Base-by-base conservation (phyloP, 352 stramenopile genomes). In the Phytophthora podocarpi region DNA sequence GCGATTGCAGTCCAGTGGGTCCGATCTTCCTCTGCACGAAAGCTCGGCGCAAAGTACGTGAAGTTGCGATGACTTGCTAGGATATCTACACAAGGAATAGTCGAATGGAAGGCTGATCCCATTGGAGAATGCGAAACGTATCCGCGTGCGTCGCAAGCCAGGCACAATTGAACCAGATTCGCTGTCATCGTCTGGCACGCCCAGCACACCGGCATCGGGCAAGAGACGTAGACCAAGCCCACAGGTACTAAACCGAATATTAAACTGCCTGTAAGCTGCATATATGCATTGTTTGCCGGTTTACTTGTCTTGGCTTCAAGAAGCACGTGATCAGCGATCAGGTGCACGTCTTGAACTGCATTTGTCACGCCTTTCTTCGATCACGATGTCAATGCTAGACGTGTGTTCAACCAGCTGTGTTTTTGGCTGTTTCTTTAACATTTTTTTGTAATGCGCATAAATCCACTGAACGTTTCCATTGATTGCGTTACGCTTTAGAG, bases 51-150 rank as follows among this genome's bases (percentile, higher is more conserved):
- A 18, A 41, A 12, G 26, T 58, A 12, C 27, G 27, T 16, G 36
- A 23, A 5, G 6, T 24, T 7, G 27, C 26, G 8, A 41, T 58
- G 50, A 49, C 50, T 1, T 58, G 50, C 26, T 58, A 26, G 26
- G 27, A 58, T 23, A 48, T 58, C 20, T 58, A 18, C 36, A 58
- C n/a, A 31, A 47, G 30, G 20, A 42, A 20, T 50, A 27, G 37
- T 13, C 13, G 2, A 47, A 56, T 6, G 51, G 51, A 12, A 59
- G 26, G 13, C 15, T 36, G 39, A 43, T 59, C 5, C 37, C 51
- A 18, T 18, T 59, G 1, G 28, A 50, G 1, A 43, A 23, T 12
- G 37, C 6, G 5, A 51, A 32, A 15, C 2, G 18, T 20, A 59
- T 50, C 21, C 27, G 39, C 1, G 11, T 59, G 3, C 37, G 51